phyloP scores from a whole-genome alignment of 1,284 basidiomycete genomes.

The Pseudozyma hubeiensis region DNA sequence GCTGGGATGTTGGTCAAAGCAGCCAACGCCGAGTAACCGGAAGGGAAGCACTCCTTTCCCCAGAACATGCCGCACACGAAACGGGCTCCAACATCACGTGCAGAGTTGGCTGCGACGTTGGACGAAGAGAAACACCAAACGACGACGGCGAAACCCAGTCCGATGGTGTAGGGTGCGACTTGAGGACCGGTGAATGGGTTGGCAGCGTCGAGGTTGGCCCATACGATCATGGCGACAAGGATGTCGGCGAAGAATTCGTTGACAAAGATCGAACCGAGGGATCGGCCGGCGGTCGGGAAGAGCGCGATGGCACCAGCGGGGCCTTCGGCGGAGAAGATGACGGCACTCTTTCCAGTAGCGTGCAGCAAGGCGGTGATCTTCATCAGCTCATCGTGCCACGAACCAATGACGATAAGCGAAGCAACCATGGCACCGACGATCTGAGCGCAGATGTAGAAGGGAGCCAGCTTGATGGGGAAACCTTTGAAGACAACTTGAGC shows the following conservation, averaged over 20 bases:
- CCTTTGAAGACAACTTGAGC: constrained; percentile 60
- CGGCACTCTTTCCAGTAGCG: constrained; percentile 38
- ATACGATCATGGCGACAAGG: constrained; percentile 55
- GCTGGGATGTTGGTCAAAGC: constrained; percentile 60
- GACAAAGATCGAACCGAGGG: constrained; percentile 48
- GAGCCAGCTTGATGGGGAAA: constrained; percentile 56
- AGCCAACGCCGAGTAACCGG: constrained; percentile 51
- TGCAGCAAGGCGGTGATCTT: constrained; percentile 36
- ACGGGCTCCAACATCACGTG: constrained; percentile 53
- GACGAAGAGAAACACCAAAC: constrained; percentile 57
- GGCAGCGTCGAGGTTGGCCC: constrained; percentile 55
- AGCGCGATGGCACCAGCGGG: constrained; percentile 57
- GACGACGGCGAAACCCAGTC: constrained; percentile 51
- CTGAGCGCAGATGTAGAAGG: constrained; percentile 55
- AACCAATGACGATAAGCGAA: constrained; percentile 48
- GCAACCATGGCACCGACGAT: constrained; percentile 53
- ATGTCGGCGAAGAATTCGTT: constrained; percentile 59
- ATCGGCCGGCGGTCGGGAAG: constrained; percentile 53
- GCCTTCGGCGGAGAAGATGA: constrained; percentile 52
- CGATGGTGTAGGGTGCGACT: constrained; percentile 57
- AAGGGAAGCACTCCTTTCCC: constrained; percentile 55
- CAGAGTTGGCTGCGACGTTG: constrained; percentile 57
- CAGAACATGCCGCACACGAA: constrained; percentile 57
- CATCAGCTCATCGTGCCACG: constrained; percentile 52
- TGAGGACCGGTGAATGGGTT: constrained; percentile 56